Evolutionary conservation across 208 protist species (phyloP).

Genomic region (Plasmodiophora brassicae): DNA sequence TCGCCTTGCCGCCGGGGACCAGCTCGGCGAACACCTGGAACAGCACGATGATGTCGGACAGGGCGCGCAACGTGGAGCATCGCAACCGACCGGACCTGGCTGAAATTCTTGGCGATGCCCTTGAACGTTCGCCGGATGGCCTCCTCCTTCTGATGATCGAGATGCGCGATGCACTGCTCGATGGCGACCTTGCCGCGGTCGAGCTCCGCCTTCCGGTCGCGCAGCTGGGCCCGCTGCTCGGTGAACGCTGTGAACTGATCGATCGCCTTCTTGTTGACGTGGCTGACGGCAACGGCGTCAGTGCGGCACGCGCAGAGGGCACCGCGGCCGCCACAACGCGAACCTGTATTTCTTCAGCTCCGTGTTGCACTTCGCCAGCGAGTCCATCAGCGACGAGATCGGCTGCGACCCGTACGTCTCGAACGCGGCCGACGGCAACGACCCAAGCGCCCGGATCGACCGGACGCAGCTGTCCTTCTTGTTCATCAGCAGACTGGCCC

Average conservation of each 20-base stretch:
- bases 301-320: no score
- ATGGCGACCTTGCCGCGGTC: conserved; percentile 78
- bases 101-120: conserved; percentile 86
- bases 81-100: conserved; percentile 50
- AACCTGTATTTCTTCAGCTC: conserved; percentile 66
- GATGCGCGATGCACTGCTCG: conserved; percentile 79
- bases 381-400: conserved; percentile 71
- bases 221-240: conserved; percentile 57
- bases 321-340: no score
- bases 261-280: conserved; percentile 96
- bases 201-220: conserved; percentile 66
- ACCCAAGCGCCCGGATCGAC: conserved; percentile 82
- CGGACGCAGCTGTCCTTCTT: conserved; percentile 72
- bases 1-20: conserved; percentile 74
- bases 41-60: background rate
- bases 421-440: conserved; percentile 61
- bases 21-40: conserved; percentile 87
- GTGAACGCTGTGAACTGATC: conserved; percentile 89
- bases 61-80: background rate
- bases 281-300: conserved; percentile 67
- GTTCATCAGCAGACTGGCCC: conserved; percentile 47
- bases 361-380: conserved; percentile 68
- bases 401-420: conserved; percentile 59
- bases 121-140: conserved; percentile 94
- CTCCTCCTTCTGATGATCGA: conserved; percentile 92